Base-by-base conservation (phyloP, 2,329 filamentous ascomycete genomes). In the Colletotrichum graminicola region DNA sequence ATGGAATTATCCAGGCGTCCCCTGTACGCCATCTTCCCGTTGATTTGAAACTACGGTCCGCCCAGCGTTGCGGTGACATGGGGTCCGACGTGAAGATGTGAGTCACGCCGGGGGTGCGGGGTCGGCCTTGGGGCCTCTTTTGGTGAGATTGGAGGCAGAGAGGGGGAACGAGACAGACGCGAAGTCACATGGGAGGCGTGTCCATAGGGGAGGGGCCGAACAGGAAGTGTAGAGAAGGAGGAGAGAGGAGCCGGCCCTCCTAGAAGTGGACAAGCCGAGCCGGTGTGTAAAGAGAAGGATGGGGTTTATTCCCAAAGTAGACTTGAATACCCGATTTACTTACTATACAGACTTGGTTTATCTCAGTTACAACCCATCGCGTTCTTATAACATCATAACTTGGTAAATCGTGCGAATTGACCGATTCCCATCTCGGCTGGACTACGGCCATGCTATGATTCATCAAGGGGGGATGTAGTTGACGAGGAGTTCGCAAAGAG, bases 111-210 rank as follows among this genome's bases (percentile, higher is more conserved):
- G 59, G 55, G 45, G 43, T 71, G 65, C 66, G 54, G 65, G 65
- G 65, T 59, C 29, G 26, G 8, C 14, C n/a, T 26, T 16, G n/a
- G n/a, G 12, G n/a, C 26, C 66, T 26, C 52, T 52, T 41, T 41
- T 6, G 26, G 43, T 34, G 43, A 36, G 29, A 47, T 41, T 29
- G 29, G 29, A 29, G 29, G 29, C 4, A 2, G 18, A 21, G 32
- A 43, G 73, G 32, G 45, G 64, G 73, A 72, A 71, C 77, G 77
- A 78, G 74, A 76, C 59, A 76, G 57, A 72, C 77, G 76, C 77
- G 75, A 76, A 76, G 76, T 78, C 77, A 78, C 77, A 78, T 78
- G 76, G 64, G 21, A 29, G 36, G 32, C 16, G 45, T 29, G 4
- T n/a, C 60, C 21, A 36, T 36, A n/a, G n/a, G n/a, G 45, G 21